Conservation (phyloP, 306 rosid genomes). For the Trichosanthes truncata region DNA sequence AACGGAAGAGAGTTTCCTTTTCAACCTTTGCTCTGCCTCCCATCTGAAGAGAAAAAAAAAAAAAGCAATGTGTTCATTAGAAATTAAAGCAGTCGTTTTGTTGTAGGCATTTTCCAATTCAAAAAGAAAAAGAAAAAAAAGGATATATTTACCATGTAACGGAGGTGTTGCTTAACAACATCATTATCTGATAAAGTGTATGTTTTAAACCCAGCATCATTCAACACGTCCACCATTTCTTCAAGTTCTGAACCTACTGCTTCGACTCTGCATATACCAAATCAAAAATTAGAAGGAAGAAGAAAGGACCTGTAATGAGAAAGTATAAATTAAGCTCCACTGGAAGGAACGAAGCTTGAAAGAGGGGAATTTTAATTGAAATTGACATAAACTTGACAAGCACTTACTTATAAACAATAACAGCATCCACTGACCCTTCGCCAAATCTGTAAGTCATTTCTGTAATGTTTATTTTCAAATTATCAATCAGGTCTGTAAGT, state of each 20-base stretch:
- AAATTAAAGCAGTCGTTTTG: too few species aligned
- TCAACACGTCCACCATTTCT: constrained; percentile 40
- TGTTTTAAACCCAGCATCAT: constrained; percentile 44
- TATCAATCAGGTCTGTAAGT: constrained; percentile 55
- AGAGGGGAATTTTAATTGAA: too few species aligned
- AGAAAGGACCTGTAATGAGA: too few species aligned
- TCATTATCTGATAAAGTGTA: constrained; percentile 50
- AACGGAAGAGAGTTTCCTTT: constrained; percentile 76
- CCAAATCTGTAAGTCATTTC: constrained; percentile 68
- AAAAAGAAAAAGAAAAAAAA: too few species aligned
- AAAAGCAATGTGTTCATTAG: too few species aligned
- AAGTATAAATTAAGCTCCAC: too few species aligned
- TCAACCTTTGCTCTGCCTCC: constrained; percentile 56
- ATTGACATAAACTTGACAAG: too few species aligned
- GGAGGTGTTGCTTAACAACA: constrained; percentile 68
- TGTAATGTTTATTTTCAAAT: constrained; percentile 66
- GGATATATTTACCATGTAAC: constrained; percentile 21
- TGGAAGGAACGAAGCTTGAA: too few species aligned
- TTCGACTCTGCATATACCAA: constrained; percentile 89
- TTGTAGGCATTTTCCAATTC: too few species aligned
- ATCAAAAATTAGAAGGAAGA: too few species aligned
- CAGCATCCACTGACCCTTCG: constrained; percentile 35
- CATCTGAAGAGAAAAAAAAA: constrained; percentile 38
- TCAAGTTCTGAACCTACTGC: constrained; percentile 48
- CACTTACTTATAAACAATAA: constrained; percentile 67